Percentiles rank a stretch among this genome's conserved stretches.
Evolutionary conservation across 768 basidiomycete genomes (phyloP).

Genomic region (Suillus paluster): DNA sequence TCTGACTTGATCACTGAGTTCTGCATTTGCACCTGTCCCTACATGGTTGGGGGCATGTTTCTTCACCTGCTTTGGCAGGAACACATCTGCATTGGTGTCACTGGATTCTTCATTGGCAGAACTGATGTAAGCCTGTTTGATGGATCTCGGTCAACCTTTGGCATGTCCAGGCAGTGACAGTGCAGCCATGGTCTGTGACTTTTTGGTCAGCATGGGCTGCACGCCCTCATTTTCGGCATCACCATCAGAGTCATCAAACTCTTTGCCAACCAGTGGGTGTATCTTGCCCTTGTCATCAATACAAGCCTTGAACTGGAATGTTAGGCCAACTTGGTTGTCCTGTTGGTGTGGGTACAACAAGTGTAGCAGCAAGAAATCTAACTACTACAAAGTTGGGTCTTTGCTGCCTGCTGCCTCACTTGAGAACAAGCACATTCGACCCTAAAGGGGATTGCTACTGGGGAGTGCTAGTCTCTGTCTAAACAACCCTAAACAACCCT

Average conservation of each 20-base stretch:
- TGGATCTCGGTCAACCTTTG: neutral
- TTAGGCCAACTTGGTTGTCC: neutral
- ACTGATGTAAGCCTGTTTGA: neutral
- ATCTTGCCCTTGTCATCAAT: neutral
- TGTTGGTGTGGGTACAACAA: too few species aligned
- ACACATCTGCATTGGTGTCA: neutral
- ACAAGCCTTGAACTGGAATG: neutral
- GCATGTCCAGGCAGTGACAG: too few species aligned
- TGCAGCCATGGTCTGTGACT: neutral
- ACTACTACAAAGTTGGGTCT: too few species aligned
- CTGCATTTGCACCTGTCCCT: too few species aligned
- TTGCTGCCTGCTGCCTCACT: too few species aligned
- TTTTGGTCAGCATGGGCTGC: neutral
- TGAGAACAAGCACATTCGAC: too few species aligned
- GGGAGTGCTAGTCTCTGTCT: too few species aligned
- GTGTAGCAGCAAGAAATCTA: too few species aligned
- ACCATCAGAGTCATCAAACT: neutral
- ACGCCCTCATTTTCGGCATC: neutral
- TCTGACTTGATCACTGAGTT: neutral
- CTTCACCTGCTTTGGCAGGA: too few species aligned
- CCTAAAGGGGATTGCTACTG: too few species aligned
- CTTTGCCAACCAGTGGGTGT: neutral
- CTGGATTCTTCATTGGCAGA: neutral
- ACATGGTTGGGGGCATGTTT: too few species aligned
- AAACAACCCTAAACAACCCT: too few species aligned